Conservation (phyloP, 169 alveolate species). For the Eimeria tenella region DNA sequence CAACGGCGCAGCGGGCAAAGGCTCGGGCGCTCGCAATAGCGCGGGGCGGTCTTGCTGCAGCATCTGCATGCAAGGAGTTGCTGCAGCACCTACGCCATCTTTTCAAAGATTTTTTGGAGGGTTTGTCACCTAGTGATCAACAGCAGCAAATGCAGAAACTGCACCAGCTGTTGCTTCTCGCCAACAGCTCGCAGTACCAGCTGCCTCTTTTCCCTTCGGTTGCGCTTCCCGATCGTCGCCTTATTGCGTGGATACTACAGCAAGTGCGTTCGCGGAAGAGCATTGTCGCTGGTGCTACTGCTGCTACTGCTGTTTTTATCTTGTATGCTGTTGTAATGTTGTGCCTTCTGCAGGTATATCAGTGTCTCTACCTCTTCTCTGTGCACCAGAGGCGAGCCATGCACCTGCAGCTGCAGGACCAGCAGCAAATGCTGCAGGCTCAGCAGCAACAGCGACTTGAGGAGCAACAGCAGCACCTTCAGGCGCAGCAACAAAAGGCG, state of each 20-base stretch:
- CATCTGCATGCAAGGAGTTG: slow-evolving; percentile 50
- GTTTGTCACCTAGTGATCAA: slow-evolving; percentile 25
- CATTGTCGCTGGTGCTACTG: slow-evolving; percentile 20
- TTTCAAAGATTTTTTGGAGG: slow-evolving; percentile 13
- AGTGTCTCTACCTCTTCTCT: slow-evolving; percentile 30
- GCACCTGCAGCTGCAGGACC: slow-evolving; percentile 39
- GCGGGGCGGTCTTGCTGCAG: slow-evolving; percentile 23
- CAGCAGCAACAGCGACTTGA: neutral
- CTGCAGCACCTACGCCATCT: slow-evolving; percentile 38
- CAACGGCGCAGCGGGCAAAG: neutral
- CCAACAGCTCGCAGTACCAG: slow-evolving; percentile 42
- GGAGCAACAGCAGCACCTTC: slow-evolving; percentile 19
- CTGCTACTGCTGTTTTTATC: neutral
- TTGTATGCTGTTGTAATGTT: neutral
- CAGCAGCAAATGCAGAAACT: slow-evolving; percentile 49
- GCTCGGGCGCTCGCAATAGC: slow-evolving; percentile 22
- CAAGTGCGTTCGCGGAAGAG: neutral
- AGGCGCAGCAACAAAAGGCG: slow-evolving; percentile 44
- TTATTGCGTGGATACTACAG: slow-evolving; percentile 39
- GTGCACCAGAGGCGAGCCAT: neutral
- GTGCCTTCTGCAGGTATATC: slow-evolving; percentile 7
- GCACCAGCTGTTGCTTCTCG: slow-evolving; percentile 47
- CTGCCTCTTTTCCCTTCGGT: slow-evolving; percentile 17
- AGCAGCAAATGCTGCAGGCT: slow-evolving; percentile 12
- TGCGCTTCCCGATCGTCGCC: slow-evolving; percentile 45